Evolutionary conservation across 106 monocot species (phyloP), one percentile per base, ranked within the genome.

Genomic region (Dendrobium catenatum): DNA sequence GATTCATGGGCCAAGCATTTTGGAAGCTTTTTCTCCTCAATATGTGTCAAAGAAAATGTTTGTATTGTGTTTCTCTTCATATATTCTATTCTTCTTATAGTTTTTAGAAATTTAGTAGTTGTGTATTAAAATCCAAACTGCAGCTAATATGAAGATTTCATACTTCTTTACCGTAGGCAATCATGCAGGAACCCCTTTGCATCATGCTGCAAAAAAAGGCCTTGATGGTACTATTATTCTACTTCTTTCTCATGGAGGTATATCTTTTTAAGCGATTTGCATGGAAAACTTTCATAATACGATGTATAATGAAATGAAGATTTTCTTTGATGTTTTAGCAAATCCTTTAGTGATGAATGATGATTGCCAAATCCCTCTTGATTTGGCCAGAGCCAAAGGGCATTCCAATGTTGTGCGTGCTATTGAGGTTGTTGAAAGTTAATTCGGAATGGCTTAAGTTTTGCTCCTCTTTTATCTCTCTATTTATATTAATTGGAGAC

Each of bases 321-420:
- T 73, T 37, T 42, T 76, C 4, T 58, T 76, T 44, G 24, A 72
- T 76, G 26, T 80, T 59, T 73, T 85, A 94, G 94, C 91, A 77
- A 93, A 91, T 82, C 91, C 95, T 58, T 87, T 88, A 18, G 78
- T 84, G 76, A 83, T 89, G 88, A 99, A 99, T 82, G 93, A 91
- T 81, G 95, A 91, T 84, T 95, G 91, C 49, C 79, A 88, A 49
- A 99, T 93, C n/a, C 82, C 98, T 20, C 93, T 99, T 80, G 98
- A 99, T 59, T 73, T 95, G 85, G 94, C 98, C 41, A 93, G 95
- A 89, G 83, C 83, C 44, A 99, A 93, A 78, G 87, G 89, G 10
- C 89, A 95, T 80, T 55, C 64, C 10, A 89, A 89, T 82, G 93
- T 99, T 80, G 95, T 99, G 13, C 95, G 93, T 27, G 80, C 85